Evolutionary conservation across 1,284 basidiomycete species (phyloP).

Genomic region (Moesziomyces sp.): DNA sequence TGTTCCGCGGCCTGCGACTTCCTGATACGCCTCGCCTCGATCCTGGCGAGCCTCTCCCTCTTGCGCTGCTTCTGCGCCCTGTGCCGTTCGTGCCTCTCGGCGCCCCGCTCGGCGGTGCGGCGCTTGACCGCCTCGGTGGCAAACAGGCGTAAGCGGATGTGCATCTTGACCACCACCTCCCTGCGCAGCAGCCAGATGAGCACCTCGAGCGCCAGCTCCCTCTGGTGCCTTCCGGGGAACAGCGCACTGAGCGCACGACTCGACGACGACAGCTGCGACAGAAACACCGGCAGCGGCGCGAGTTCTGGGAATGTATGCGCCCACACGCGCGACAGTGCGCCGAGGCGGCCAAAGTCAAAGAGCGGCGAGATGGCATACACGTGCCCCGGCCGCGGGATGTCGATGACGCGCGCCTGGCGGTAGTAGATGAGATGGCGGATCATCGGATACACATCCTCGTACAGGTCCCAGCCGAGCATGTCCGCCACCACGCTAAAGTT

Average conservation of each 20-base stretch:
- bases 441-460: slow-evolving; percentile 84
- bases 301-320: slow-evolving; percentile 76
- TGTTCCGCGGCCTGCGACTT: slow-evolving; percentile 31
- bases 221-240: slow-evolving; percentile 42
- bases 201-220: slow-evolving; percentile 78
- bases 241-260: slow-evolving; percentile 40
- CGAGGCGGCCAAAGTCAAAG: slow-evolving; percentile 71
- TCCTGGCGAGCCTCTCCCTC: slow-evolving; percentile 17
- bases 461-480: slow-evolving; percentile 84
- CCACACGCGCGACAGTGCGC: slow-evolving; percentile 76
- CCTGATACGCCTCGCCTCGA: slow-evolving; percentile 24
- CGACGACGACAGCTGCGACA: slow-evolving; percentile 47
- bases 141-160: slow-evolving; percentile 84
- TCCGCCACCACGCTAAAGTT: slow-evolving; percentile 88
- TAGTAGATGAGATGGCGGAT: slow-evolving; percentile 91
- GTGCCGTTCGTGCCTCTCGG: slow-evolving; percentile 32
- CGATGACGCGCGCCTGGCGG: slow-evolving; percentile 86
- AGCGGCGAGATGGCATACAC: slow-evolving; percentile 75
- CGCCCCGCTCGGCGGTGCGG: slow-evolving; percentile 59
- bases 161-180: slow-evolving; percentile 84
- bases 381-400: slow-evolving; percentile 84
- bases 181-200: slow-evolving; percentile 92
- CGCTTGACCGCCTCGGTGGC: slow-evolving; percentile 80
- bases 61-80: slow-evolving; percentile 23
- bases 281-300: slow-evolving; percentile 72